A percentile compares a stretch with the other conserved stretches of the same genome.
Evolutionary conservation across 768 basidiomycete species (phyloP).

Genomic region (Boletales sp.): DNA sequence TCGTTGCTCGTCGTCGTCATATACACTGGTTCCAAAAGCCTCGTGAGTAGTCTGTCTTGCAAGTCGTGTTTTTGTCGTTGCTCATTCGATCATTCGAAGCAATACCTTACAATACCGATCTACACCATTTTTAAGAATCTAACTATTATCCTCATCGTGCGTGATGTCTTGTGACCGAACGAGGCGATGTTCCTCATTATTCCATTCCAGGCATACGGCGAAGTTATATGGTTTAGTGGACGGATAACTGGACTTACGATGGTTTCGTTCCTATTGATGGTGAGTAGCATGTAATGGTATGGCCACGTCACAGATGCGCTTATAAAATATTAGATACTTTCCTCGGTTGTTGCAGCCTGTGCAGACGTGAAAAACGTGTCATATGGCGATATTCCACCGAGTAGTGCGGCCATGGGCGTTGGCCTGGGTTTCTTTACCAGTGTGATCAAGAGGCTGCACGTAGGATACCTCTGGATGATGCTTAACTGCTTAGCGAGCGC

Average conservation of each 20-base stretch:
- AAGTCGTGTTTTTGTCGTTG: not conserved
- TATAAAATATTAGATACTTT: slow-evolving; percentile 60
- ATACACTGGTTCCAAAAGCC: slow-evolving; percentile 95
- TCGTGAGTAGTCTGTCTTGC: slow-evolving; percentile 55
- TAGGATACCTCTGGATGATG: slow-evolving; percentile 97
- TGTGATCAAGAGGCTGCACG: slow-evolving; percentile 54
- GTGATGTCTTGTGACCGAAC: slow-evolving; percentile 24
- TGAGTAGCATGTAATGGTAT: slow-evolving; percentile 27
- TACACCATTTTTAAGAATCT: slow-evolving; percentile 99
- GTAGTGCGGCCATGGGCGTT: slow-evolving; percentile 24
- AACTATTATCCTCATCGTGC: slow-evolving; percentile 96
- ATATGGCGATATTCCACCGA: slow-evolving; percentile 28
- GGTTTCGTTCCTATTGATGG: slow-evolving; percentile 91
- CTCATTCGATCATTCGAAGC: slow-evolving; percentile 44
- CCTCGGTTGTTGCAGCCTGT: slow-evolving; percentile 97
- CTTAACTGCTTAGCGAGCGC: slow-evolving; percentile 89
- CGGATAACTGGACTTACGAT: slow-evolving; percentile 84
- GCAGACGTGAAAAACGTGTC: slow-evolving; percentile 57
- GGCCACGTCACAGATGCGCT: not conserved
- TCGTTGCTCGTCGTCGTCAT: slow-evolving; percentile 90
- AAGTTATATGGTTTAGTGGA: slow-evolving; percentile 95
- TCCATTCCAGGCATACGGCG: slow-evolving; percentile 80
- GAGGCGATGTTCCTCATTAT: not conserved
- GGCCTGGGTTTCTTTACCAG: slow-evolving; percentile 38
- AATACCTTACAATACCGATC: slow-evolving; percentile 94